A percentile compares a stretch with the other conserved stretches of the same genome.
Conservation (phyloP, 345 rosid genomes). For the Raphanus raphanistrum region DNA sequence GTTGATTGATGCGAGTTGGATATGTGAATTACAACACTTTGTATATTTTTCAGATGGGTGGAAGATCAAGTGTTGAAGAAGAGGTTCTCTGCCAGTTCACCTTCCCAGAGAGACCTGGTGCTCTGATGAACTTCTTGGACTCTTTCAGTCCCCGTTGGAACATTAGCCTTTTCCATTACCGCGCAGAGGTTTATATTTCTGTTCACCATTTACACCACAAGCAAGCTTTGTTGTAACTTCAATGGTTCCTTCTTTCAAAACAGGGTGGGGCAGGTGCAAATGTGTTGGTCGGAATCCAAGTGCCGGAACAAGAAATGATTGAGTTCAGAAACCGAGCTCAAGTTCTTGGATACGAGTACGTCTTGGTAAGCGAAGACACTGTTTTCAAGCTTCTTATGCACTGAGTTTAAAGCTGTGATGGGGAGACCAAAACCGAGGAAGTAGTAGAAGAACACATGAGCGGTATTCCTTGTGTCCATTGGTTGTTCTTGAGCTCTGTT, state of each 20-base stretch:
- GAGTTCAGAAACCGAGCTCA: slow-evolving; percentile 61
- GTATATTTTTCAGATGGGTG: slow-evolving; percentile 67
- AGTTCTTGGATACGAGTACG: slow-evolving; percentile 71
- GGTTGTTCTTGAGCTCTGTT: neutral
- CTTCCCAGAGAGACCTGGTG: slow-evolving; percentile 95
- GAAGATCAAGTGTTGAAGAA: slow-evolving; percentile 62
- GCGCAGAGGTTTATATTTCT: slow-evolving; percentile 59
- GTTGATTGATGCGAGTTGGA: slow-evolving; percentile 2
- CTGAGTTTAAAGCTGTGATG: slow-evolving; percentile 26
- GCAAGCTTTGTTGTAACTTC: neutral
- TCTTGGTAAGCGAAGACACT: slow-evolving; percentile 57
- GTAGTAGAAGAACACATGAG: slow-evolving; percentile 8
- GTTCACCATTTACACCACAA: neutral
- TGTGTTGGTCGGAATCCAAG: slow-evolving; percentile 86
- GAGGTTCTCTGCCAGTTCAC: slow-evolving; percentile 80
- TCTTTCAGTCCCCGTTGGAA: slow-evolving; percentile 93
- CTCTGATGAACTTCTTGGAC: slow-evolving; percentile 90
- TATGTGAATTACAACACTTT: neutral
- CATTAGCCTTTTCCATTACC: slow-evolving; percentile 93
- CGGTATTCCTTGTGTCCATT: neutral
- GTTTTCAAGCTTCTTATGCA: slow-evolving; percentile 75
- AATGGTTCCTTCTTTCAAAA: slow-evolving; percentile 18
- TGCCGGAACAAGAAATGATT: slow-evolving; percentile 52
- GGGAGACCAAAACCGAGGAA: slow-evolving; percentile 1
- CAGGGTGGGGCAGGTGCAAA: slow-evolving; percentile 97